A percentile compares a stretch with the other conserved stretches of the same genome.
Evolutionary conservation across 208 protist species (phyloP).

Genomic region (Entamoeba dispar): DNA sequence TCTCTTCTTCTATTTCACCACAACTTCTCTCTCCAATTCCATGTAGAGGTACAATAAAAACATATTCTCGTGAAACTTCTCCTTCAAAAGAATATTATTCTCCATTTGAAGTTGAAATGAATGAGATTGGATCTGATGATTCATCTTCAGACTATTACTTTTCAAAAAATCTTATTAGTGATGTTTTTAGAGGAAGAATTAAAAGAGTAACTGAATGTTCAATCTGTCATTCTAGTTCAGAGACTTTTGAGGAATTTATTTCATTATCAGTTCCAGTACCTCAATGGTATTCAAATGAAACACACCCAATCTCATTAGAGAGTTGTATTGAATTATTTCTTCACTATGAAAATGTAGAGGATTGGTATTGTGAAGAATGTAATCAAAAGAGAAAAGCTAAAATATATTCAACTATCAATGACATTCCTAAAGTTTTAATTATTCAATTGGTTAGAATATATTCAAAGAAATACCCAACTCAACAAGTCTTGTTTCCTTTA

Average conservation of each 20-base stretch:
- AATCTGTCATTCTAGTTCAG: not conserved
- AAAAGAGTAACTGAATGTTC: not conserved
- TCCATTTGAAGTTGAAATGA: not conserved
- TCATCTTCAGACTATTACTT: not conserved
- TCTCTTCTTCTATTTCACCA: not conserved
- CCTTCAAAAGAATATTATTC: not conserved
- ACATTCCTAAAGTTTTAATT: not conserved
- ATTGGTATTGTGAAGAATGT: not conserved
- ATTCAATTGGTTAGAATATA: not conserved
- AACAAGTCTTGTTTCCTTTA: not conserved
- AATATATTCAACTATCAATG: not conserved
- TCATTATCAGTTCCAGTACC: not conserved
- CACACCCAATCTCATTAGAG: not conserved
- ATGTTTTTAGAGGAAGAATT: not conserved
- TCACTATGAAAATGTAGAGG: not conserved
- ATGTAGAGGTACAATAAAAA: not conserved
- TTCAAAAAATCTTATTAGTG: not conserved
- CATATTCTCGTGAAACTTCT: not conserved
- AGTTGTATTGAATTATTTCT: not conserved
- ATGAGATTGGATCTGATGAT: not conserved
- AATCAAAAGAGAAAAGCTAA: not conserved
- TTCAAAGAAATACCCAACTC: not conserved
- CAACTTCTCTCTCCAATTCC: not conserved
- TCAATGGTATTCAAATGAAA: not conserved
- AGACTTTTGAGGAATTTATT: not conserved